Percentiles rank a stretch among this genome's conserved stretches.
Conservation (phyloP, 148 eudicot genomes). For the Rhododendron vialii region DNA sequence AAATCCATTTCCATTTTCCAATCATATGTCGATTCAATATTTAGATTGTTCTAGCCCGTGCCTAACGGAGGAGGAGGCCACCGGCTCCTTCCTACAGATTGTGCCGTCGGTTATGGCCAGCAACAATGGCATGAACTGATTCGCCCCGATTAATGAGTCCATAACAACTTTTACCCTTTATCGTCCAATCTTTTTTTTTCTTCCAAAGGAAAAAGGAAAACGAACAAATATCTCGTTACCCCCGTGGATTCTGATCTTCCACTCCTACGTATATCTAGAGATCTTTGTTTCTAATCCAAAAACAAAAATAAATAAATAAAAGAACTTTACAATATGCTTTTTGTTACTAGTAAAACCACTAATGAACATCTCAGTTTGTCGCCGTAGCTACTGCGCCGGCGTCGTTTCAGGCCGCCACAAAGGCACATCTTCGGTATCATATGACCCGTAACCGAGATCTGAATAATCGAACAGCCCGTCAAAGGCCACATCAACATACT, state of each 20-base stretch:
- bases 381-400: slow-evolving; percentile 34
- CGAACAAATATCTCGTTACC: not conserved
- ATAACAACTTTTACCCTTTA: not conserved
- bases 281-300: too few relatives aligned
- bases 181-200: not conserved
- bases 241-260: not conserved
- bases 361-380: not conserved
- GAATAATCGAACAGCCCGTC: slow-evolving; percentile 68
- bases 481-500: slow-evolving; percentile 37
- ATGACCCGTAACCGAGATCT: slow-evolving; percentile 47
- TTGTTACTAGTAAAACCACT: not conserved
- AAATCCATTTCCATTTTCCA: too few relatives aligned
- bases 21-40: too few relatives aligned
- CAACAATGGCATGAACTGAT: too few relatives aligned
- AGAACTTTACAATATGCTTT: slow-evolving; percentile 8
- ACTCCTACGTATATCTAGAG: slow-evolving; percentile 1
- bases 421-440: slow-evolving; percentile 25
- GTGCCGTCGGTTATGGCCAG: too few relatives aligned
- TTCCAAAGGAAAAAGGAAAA: not conserved
- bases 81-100: too few relatives aligned
- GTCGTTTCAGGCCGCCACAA: slow-evolving; percentile 43
- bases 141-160: not conserved
- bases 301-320: not conserved
- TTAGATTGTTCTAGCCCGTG: too few relatives aligned
- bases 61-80: too few relatives aligned